Conservation (phyloP, 805 yeast species). For the Saccharomyces paradoxus region DNA sequence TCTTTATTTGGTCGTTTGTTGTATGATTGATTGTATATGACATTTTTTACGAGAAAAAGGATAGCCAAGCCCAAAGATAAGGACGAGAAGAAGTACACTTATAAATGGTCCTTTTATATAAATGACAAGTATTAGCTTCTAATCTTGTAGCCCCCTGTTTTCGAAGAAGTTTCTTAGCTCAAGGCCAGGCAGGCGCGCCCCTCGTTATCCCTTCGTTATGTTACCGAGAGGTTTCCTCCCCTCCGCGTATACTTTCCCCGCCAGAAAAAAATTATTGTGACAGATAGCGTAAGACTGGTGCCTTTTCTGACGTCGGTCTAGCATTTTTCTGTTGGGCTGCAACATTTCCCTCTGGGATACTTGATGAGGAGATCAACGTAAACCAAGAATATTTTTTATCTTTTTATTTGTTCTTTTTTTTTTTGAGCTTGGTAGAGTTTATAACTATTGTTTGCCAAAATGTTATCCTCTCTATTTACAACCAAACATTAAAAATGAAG, state of each 20-base stretch:
- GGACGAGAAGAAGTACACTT: background rate
- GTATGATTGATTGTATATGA: background rate
- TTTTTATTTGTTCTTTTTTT: background rate
- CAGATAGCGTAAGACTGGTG: too few relatives aligned
- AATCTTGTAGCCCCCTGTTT: background rate
- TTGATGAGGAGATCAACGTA: too few relatives aligned
- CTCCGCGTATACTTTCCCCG: too few relatives aligned
- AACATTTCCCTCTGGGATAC: too few relatives aligned
- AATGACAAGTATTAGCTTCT: background rate
- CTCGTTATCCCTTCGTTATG: too few relatives aligned
- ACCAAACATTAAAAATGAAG: background rate
- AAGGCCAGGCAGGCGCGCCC: background rate
- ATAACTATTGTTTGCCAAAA: background rate
- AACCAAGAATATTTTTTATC: background rate
- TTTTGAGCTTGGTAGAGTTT: background rate
- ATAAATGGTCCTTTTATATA: background rate
- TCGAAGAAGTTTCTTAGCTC: background rate
- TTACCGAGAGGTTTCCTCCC: too few relatives aligned
- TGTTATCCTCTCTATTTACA: background rate
- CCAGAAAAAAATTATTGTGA: too few relatives aligned
- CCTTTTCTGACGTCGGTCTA: too few relatives aligned
- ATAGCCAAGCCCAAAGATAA: background rate
- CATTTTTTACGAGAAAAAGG: background rate
- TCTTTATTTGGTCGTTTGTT: background rate
- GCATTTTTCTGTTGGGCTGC: too few relatives aligned